These are phyloP conservation scores for Heliosperma pusillum DNA, from an alignment of 148 eudicot species.

Conservation along the genomic window DNA sequence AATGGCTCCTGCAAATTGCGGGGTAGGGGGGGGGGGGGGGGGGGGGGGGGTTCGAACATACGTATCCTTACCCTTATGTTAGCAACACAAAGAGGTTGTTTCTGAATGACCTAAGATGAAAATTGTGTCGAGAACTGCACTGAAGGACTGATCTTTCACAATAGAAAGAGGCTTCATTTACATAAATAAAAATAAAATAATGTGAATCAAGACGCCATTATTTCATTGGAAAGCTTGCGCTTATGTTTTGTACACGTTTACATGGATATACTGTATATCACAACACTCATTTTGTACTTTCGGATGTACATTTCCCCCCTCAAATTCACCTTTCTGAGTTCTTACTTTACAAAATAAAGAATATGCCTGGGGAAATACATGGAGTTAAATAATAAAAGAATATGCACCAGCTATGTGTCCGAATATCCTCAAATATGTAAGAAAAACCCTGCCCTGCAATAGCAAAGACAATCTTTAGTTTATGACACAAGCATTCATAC, in stretches of 20 bases:
- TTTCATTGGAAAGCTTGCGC: slow-evolving; percentile 19
- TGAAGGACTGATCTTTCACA: too few species aligned
- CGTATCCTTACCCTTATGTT: too few species aligned
- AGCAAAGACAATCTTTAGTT: slow-evolving; percentile 10
- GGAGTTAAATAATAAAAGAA: slow-evolving; percentile 23
- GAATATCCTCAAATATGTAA: slow-evolving; percentile 23
- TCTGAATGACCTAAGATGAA: too few species aligned
- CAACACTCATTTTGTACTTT: slow-evolving; percentile 15
- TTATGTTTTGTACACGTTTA: slow-evolving; percentile 25
- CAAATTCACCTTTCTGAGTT: slow-evolving; percentile 22
- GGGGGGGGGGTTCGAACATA: too few species aligned
- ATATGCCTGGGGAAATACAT: slow-evolving; percentile 30
- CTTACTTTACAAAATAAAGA: slow-evolving; percentile 34
- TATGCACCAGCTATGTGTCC: slow-evolving; percentile 25
- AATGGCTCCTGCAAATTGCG: too few species aligned
- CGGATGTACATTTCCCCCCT: slow-evolving; percentile 7
- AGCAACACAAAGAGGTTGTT: too few species aligned
- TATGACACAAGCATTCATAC: background rate
- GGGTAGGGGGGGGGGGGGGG: too few species aligned
- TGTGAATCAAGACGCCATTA: slow-evolving; percentile 3
- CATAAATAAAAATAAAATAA: too few species aligned
- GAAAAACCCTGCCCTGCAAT: slow-evolving; percentile 26
- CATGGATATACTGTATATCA: slow-evolving; percentile 25
- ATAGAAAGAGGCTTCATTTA: too few species aligned
- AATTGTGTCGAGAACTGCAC: too few species aligned